phyloP scores from a whole-genome alignment of 805 yeast species.

The Barnettozyma vustinii region DNA sequence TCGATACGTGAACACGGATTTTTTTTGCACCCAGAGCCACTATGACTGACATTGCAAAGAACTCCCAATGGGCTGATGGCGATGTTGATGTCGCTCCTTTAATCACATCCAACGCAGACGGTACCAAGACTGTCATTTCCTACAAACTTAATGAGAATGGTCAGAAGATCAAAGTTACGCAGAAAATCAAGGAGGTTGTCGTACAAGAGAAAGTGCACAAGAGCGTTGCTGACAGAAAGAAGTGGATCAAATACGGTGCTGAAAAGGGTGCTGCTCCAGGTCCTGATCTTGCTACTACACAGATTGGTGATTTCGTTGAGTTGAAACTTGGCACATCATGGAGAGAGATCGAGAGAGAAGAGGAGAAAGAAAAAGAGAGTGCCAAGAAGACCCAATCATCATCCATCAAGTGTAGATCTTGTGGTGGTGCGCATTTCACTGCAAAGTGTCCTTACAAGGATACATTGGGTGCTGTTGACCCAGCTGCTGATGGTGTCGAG shows the following conservation, averaged over 20 bases:
- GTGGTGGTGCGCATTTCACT: conserved; percentile 93
- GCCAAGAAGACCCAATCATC: conserved; percentile 42
- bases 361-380: conserved; percentile 41
- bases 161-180: conserved; percentile 82
- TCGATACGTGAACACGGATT: not conserved
- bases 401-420: conserved; percentile 71
- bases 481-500: conserved; percentile 31
- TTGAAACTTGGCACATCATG: conserved; percentile 70
- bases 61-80: conserved; percentile 34
- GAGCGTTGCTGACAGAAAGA: conserved; percentile 78
- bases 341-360: conserved; percentile 71
- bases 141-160: conserved; percentile 73
- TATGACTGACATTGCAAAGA: conserved; percentile 13
- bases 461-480: conserved; percentile 55
- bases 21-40: not conserved
- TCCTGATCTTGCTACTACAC: conserved; percentile 85
- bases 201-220: conserved; percentile 82
- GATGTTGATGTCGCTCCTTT: conserved; percentile 66
- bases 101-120: conserved; percentile 74
- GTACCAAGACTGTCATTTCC: conserved; percentile 82
- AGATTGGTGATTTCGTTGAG: conserved; percentile 77
- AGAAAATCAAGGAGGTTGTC: conserved; percentile 69
- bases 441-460: conserved; percentile 94
- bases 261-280: conserved; percentile 74
- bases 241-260: conserved; percentile 84